Percentiles rank a stretch among this genome's conserved stretches.
phyloP scores from a whole-genome alignment of 306 rosid species.

The Aeschynomene evenia region DNA sequence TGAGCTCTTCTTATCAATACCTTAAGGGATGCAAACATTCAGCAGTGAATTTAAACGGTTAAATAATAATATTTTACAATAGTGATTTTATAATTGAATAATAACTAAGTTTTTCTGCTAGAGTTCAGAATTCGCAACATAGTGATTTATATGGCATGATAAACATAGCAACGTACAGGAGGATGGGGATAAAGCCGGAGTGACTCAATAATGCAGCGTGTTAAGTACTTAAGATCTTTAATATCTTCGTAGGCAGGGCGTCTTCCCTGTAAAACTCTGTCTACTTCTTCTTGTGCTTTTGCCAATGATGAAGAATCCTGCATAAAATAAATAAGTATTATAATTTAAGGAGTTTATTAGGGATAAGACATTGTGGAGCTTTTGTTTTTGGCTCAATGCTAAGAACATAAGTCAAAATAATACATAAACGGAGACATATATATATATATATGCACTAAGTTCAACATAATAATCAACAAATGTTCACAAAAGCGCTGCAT shows the following conservation, averaged over 20 bases:
- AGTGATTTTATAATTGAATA: not conserved
- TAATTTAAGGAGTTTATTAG: not conserved
- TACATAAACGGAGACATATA: not conserved
- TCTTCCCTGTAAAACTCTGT: constrained; percentile 75
- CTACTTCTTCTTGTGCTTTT: constrained; percentile 88
- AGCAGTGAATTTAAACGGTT: not conserved
- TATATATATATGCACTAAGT: too few species aligned
- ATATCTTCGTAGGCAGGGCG: constrained; percentile 76
- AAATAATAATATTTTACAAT: not conserved
- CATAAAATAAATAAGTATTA: constrained; percentile 22
- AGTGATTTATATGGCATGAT: not conserved
- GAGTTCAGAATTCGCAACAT: constrained; percentile 1
- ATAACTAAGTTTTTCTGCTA: not conserved
- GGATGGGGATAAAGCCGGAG: constrained; percentile 93
- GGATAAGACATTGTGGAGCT: not conserved
- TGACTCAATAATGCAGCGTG: constrained; percentile 80
- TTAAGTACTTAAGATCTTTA: constrained; percentile 78
- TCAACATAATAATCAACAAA: constrained; percentile 17
- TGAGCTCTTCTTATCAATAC: constrained; percentile 93
- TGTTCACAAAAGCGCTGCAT: constrained; percentile 19
- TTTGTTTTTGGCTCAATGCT: not conserved
- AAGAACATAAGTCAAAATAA: not conserved
- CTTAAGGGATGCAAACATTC: constrained; percentile 43
- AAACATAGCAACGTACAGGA: constrained; percentile 60
- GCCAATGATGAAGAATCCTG: constrained; percentile 60